phyloP scores from a whole-genome alignment of 257 asterid species.

The Solanum chmielewskii region DNA sequence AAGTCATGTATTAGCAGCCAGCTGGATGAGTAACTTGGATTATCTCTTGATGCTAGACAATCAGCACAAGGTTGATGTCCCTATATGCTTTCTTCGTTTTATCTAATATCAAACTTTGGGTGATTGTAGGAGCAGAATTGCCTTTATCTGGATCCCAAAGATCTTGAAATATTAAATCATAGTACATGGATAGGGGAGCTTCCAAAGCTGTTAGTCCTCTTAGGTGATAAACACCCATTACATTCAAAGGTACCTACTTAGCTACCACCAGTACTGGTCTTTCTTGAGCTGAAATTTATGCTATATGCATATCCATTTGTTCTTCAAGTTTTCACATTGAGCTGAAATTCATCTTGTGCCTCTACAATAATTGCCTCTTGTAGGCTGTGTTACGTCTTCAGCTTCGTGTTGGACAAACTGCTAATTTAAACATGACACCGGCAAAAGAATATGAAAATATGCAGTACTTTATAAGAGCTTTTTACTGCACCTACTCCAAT shows the following conservation, averaged over 20 bases:
- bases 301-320: neutral
- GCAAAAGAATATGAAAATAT: constrained; percentile 47
- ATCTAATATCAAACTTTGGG: neutral
- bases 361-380: constrained; percentile 13
- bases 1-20: neutral
- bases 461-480: constrained; percentile 27
- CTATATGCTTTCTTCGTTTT: neutral
- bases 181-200: constrained; percentile 58
- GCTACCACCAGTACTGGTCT: neutral
- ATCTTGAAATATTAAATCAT: constrained; percentile 39
- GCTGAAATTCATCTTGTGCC: neutral
- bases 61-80: neutral
- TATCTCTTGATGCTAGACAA: neutral
- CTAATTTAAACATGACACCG: constrained; percentile 31
- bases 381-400: constrained; percentile 73
- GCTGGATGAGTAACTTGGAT: neutral
- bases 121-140: constrained; percentile 43
- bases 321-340: neutral
- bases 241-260: constrained; percentile 55
- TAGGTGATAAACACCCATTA: constrained; percentile 49
- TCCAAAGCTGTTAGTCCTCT: constrained; percentile 50
- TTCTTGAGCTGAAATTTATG: neutral
- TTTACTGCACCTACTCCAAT: constrained; percentile 37
- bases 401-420: constrained; percentile 52
- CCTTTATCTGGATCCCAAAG: constrained; percentile 24